Evolutionary conservation across 2,329 filamentous ascomycete genomes (phyloP), one percentile per base, ranked within the genome.

Genomic region (Claviceps digitariae): DNA sequence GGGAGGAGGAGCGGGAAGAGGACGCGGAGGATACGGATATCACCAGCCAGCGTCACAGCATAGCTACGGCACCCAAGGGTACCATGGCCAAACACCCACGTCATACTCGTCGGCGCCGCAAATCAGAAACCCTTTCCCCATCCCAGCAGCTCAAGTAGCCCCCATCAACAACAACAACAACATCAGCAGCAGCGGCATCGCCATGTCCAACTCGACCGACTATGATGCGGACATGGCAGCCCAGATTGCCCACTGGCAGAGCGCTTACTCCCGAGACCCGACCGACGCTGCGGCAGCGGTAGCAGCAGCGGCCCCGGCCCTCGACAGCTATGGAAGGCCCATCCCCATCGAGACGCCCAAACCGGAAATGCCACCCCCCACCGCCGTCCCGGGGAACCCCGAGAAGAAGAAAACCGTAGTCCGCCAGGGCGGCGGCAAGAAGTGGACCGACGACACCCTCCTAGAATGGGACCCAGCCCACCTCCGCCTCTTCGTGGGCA

Each of bases 401-500:
- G 75, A 83, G 56, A 86, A 84, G 64, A 82, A 87, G 62, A 90
- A 90, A 70, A 98, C 93, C 0, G 93, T 98, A 0, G 76, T 89
- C 49, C 86, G 93, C 41, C 79, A 86, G 56, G 93, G 91, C 50
- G 93, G 93, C 57, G 93, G 93, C 53, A 88, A 95, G 72, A 86
- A 82, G 55, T 98, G 93, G 93, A 85, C 86, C 25, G 93, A 98
- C 66, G 78, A 87, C 54, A 80, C 86, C 0, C 79, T 98, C 3
- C 79, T 97, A 2, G 93, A 97, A 67, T 98, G 93, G 93, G 90
- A 97, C 64, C 91, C 91, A 1, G 81, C 86, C 29, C 93, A 98
- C 66, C 87, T 95, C 63, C 88, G 93, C 38, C 81, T 98, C 45
- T 97, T 97, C 68, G 90, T 97, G 17, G 93, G 93, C 58, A 98